A percentile compares a stretch with the other conserved stretches of the same genome.
These are phyloP conservation scores for Stachybotrys elegans DNA, from an alignment of 2,329 filamentous ascomycete species.

Conservation along the genomic window DNA sequence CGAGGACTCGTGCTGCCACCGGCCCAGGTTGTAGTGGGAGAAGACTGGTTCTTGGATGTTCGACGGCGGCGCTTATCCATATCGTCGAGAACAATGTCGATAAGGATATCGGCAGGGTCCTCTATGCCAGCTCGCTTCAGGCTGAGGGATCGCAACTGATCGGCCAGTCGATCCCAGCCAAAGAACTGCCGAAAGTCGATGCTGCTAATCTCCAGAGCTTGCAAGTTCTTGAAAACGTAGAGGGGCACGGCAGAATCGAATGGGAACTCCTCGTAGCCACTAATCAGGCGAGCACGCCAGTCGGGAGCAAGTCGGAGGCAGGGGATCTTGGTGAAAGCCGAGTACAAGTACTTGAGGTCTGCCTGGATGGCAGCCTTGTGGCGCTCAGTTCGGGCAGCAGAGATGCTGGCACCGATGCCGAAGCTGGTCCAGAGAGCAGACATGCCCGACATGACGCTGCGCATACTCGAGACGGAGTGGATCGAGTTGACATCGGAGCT, in stretches of 20 bases:
- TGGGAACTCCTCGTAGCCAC: conserved; percentile 94
- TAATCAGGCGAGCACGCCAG: conserved; percentile 82
- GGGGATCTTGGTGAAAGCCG: conserved; percentile 96
- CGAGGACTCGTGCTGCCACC: conserved; percentile 47
- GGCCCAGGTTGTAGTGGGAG: conserved; percentile 68
- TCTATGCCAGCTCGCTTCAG: conserved; percentile 84
- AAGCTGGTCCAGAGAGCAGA: conserved; percentile 88
- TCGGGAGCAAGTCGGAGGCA: conserved; percentile 88
- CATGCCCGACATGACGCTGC: conserved; percentile 97
- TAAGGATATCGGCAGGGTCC: conserved; percentile 83
- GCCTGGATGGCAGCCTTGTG: conserved; percentile 80
- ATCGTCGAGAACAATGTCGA: conserved; percentile 92
- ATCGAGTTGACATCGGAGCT: conserved; percentile 85
- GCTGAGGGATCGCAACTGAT: conserved; percentile 84
- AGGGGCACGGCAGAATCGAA: conserved; percentile 96
- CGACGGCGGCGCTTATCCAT: conserved; percentile 87
- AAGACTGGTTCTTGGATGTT: conserved; percentile 79
- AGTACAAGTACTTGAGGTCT: conserved; percentile 94
- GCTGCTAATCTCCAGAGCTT: conserved; percentile 88
- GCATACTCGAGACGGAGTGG: conserved; percentile 91
- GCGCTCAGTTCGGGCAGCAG: conserved; percentile 78
- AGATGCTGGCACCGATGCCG: conserved; percentile 73
- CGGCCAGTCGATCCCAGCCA: conserved; percentile 90
- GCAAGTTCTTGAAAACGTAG: conserved; percentile 96
- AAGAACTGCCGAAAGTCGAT: conserved; percentile 97